A percentile compares a stretch with the other conserved stretches of the same genome.
These are phyloP conservation scores for Sesbania bispinosa DNA, from an alignment of 306 rosid species.

Conservation along the genomic window DNA sequence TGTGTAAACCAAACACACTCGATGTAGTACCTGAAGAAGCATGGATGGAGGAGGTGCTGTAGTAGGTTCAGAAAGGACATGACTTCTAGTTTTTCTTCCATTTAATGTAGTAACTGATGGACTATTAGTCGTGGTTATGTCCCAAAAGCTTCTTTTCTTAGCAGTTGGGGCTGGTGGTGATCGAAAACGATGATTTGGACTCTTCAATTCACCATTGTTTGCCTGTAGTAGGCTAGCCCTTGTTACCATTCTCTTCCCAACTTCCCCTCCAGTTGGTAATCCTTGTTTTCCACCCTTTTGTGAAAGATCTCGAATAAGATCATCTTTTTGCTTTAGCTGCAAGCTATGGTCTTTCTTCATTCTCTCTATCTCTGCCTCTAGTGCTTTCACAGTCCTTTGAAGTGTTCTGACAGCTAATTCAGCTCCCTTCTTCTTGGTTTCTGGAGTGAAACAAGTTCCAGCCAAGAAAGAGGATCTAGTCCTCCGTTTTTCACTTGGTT, in stretches of 20 bases:
- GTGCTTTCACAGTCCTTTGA: conserved; percentile 50
- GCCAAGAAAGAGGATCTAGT: conserved; percentile 65
- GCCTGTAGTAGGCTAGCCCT: conserved; percentile 48
- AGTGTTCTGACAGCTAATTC: conserved; percentile 61
- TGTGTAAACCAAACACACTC: no score
- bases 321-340: conserved; percentile 74
- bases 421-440: conserved; percentile 61
- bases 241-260: conserved; percentile 46
- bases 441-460: conserved; percentile 76
- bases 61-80: conserved; percentile 65
- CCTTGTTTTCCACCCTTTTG: conserved; percentile 44
- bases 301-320: conserved; percentile 57
- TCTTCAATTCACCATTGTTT: conserved; percentile 68
- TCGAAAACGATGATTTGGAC: conserved; percentile 71
- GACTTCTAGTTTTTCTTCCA: conserved; percentile 90
- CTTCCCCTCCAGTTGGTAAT: conserved; percentile 26
- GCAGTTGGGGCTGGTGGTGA: conserved; percentile 84
- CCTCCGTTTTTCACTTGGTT: conserved; percentile 54
- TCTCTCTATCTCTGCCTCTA: conserved; percentile 77
- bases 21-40: conserved; percentile 99
- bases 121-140: conserved; percentile 78
- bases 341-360: conserved; percentile 62
- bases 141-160: conserved; percentile 95
- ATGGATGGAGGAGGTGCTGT: conserved; percentile 71
- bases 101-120: conserved; percentile 70